Base-by-base conservation (phyloP, 2,329 filamentous ascomycete genomes). In the Trichoderma arundinaceum region DNA sequence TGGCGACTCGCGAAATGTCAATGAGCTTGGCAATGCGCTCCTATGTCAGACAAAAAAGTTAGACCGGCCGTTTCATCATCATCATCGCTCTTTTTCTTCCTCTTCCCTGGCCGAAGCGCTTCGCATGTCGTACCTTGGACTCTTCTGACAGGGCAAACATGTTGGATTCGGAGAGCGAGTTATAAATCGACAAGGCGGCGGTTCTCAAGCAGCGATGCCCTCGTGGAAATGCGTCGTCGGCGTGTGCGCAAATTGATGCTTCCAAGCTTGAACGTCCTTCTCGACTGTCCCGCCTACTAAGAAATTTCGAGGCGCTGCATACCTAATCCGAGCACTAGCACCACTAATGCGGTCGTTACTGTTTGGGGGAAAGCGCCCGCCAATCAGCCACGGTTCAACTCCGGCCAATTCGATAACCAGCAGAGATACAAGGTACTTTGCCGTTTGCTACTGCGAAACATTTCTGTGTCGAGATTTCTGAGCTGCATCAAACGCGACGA, bases 11-110 rank as follows among this genome's bases (percentile, higher is more conserved):
- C 69, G 93, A 95, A 78, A 97, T 83, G 80, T 98, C 95, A 78
- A 99, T 95, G 82, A 98, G 86, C 85, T 94, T 94, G 76, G 92
- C 90, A 81, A 99, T 97, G 85, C 95, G 93, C 90, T 99, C 95
- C 94, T 97, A 74, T 71, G 60, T 58, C 4, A 43, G 52, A 19
- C 7, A 46, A 32, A 46, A 32, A 43, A 43, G 44, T 67, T 48
- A 69, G 54, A 43, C 67, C 17, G 66, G 64, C 53, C 43, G 49
- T 17, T 41, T 48, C 48, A 53, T 48, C 39, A 52, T 56, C 15
- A 46, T 32, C 17, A 56, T 43, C 38, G 4, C 15, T 8, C 6
- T 32, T n/a, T 41, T 19, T 51, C 17, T 22, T 8, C 35, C 41
- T 43, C 12, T 38, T 33, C 15, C 43, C 17, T 17, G 28, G 52